Evolutionary conservation across 805 yeast species (phyloP).

Genomic region (Grigorovia jiainica): DNA sequence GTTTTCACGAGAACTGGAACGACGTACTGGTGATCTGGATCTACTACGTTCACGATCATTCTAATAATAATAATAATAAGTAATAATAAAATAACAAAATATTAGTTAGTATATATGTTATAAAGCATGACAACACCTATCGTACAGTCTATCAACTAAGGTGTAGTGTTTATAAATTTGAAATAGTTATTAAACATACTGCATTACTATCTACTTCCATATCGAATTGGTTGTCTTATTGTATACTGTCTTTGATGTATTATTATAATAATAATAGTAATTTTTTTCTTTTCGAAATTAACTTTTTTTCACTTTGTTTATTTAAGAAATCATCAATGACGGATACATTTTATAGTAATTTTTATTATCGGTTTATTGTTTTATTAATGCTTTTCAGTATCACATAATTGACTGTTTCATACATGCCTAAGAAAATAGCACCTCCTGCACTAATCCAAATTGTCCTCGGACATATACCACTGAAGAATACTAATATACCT

Average conservation of each 20-base stretch:
- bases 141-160: too few relatives aligned
- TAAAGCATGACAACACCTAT: too few relatives aligned
- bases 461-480: constrained; percentile 91
- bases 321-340: not conserved
- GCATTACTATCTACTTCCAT: too few relatives aligned
- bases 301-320: not conserved
- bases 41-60: constrained; percentile 10
- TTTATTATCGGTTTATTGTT: not conserved
- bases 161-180: too few relatives aligned
- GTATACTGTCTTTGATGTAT: too few relatives aligned
- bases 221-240: too few relatives aligned
- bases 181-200: too few relatives aligned
- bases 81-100: constrained; percentile 1
- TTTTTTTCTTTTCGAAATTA: too few relatives aligned
- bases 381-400: not conserved
- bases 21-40: constrained; percentile 18
- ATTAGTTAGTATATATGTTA: too few relatives aligned
- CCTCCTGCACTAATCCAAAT: constrained; percentile 99
- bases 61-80: not conserved
- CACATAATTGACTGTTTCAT: constrained; percentile 39
- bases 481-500: constrained; percentile 61
- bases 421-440: constrained; percentile 90
- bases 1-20: constrained; percentile 5
- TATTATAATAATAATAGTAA: too few relatives aligned
- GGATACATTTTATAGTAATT: not conserved